These are phyloP conservation scores for Trichosporon ovoides DNA, from an alignment of 1,284 basidiomycete species.

Conservation along the genomic window DNA sequence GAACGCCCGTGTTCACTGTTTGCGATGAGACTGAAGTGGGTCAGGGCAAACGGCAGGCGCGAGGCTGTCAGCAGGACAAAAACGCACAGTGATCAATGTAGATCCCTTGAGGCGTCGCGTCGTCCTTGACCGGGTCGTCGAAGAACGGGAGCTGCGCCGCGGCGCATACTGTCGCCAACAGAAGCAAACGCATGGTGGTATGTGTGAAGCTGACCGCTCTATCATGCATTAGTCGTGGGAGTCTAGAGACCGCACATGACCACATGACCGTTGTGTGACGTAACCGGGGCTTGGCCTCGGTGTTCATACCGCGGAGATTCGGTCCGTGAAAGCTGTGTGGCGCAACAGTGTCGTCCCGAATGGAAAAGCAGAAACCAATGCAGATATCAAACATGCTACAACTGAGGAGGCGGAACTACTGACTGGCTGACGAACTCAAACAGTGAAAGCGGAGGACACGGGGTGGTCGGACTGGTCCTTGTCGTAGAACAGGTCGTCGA, in stretches of 20 bases:
- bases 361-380: background rate
- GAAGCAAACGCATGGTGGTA: background rate
- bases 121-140: background rate
- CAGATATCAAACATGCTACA: slow-evolving; percentile 3
- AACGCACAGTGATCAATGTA: background rate
- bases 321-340: no score
- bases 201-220: no score
- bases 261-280: no score
- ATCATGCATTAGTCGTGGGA: no score
- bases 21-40: background rate
- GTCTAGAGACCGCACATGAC: no score
- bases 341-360: no score
- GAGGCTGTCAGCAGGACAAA: background rate
- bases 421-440: background rate
- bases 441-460: background rate
- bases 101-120: background rate
- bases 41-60: background rate
- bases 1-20: background rate
- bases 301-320: no score
- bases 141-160: background rate
- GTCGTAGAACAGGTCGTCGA: slow-evolving; percentile 23
- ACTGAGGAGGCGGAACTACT: background rate
- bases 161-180: background rate
- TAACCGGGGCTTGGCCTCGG: no score
- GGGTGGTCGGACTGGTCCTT: slow-evolving; percentile 13